These are phyloP conservation scores for Lactifluus volemus DNA, from an alignment of 768 basidiomycete species.

Conservation along the genomic window DNA sequence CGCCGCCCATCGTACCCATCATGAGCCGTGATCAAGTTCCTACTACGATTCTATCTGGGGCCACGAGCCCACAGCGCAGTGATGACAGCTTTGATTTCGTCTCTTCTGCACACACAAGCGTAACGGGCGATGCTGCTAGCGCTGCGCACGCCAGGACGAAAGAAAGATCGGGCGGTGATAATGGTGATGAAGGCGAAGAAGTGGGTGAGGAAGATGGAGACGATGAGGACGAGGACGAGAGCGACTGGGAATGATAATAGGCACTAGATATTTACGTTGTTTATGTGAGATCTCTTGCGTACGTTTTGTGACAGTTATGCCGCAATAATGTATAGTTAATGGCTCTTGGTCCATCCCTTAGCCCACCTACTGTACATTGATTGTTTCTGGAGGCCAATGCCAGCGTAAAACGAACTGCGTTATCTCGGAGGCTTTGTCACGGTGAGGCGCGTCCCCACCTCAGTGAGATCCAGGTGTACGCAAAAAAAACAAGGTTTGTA, in stretches of 20 bases:
- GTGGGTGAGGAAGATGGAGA: conserved; percentile 11
- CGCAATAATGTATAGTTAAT: neutral
- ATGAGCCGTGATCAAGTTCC: conserved; percentile 4
- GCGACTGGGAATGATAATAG: conserved; percentile 24
- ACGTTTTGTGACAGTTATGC: neutral
- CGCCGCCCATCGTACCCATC: neutral
- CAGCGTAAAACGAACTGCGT: neutral
- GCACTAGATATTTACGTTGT: neutral
- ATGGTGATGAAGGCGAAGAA: neutral
- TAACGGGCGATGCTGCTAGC: conserved; percentile 4
- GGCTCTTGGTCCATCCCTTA: no score
- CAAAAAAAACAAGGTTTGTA: neutral
- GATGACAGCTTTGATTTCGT: conserved; percentile 32
- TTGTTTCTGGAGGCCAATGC: neutral
- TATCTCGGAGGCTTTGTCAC: no score
- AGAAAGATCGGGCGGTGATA: conserved; percentile 9
- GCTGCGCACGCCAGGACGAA: neutral
- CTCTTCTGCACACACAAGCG: conserved; percentile 26
- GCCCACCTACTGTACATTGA: no score
- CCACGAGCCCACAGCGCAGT: conserved; percentile 25
- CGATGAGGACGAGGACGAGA: conserved; percentile 14
- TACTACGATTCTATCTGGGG: conserved; percentile 19
- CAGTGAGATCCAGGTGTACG: neutral
- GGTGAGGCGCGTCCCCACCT: neutral
- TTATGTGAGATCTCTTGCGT: neutral